Evolutionary conservation across 192 early-diverging fungal species (phyloP).

Genomic region (Chytriomyces hyalinus): DNA sequence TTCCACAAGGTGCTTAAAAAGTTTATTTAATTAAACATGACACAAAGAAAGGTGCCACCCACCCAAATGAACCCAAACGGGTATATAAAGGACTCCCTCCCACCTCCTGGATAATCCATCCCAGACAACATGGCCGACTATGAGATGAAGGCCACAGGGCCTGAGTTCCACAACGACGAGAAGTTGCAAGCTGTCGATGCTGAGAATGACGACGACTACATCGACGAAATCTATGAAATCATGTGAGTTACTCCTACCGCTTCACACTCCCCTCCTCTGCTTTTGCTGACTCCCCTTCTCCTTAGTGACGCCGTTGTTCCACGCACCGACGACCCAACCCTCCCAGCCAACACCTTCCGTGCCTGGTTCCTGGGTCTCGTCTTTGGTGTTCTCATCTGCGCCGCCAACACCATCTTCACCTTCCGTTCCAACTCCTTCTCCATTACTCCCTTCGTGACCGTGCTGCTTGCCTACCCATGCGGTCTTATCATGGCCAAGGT

Average conservation of each 20-base stretch:
- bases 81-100: too few species aligned
- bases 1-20: too few species aligned
- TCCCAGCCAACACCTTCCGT: constrained; percentile 56
- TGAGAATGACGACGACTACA: background rate
- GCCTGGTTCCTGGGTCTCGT: constrained; percentile 49
- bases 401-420: constrained; percentile 67
- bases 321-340: constrained; percentile 49
- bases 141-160: background rate
- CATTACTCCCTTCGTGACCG: constrained; percentile 53
- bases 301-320: constrained; percentile 41
- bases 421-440: constrained; percentile 66
- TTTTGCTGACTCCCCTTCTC: background rate
- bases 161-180: background rate
- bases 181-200: background rate
- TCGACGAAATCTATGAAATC: constrained; percentile 11
- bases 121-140: too few species aligned
- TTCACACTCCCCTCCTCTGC: background rate
- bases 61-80: too few species aligned
- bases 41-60: too few species aligned
- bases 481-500: constrained; percentile 61
- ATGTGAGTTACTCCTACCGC: background rate
- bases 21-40: too few species aligned
- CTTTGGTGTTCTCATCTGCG: constrained; percentile 27
- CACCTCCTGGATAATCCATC: too few species aligned
- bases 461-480: constrained; percentile 73